Conservation (phyloP, 163 green algal species). For the Chloromonas sp. region DNA sequence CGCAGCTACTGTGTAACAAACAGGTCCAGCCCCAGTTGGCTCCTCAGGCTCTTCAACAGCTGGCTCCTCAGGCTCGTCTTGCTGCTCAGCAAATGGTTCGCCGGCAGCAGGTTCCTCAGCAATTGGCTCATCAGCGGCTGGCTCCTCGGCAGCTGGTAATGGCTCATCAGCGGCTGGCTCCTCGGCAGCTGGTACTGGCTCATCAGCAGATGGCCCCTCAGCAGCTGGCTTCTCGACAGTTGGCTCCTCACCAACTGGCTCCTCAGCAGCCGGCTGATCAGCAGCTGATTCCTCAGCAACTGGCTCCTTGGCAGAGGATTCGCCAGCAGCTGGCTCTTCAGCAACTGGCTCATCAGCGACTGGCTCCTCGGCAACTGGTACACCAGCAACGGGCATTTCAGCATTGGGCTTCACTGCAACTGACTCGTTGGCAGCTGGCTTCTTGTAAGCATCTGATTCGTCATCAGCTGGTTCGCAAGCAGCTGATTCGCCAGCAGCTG, state of each 20-base stretch:
- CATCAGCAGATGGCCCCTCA: background rate
- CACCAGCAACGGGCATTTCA: background rate
- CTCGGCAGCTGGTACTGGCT: background rate
- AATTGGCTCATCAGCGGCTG: background rate
- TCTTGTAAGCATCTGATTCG: background rate
- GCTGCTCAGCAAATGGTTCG: background rate
- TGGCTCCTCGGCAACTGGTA: background rate
- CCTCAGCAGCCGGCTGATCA: background rate
- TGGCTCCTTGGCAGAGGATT: background rate
- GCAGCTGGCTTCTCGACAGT: background rate
- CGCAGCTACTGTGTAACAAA: too few relatives aligned
- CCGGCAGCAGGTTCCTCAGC: background rate
- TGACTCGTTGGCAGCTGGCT: background rate
- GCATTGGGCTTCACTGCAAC: background rate
- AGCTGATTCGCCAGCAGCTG: background rate
- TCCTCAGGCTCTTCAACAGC: background rate
- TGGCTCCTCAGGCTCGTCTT: background rate
- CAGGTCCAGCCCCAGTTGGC: background rate
- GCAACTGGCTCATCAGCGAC: background rate
- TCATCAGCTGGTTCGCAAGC: background rate
- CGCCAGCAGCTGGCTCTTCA: background rate
- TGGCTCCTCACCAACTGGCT: background rate
- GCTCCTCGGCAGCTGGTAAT: background rate
- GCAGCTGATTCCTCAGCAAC: background rate
- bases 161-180: background rate